Conservation (phyloP, 2,329 filamentous ascomycete species). For the Claviceps maximensis region DNA sequence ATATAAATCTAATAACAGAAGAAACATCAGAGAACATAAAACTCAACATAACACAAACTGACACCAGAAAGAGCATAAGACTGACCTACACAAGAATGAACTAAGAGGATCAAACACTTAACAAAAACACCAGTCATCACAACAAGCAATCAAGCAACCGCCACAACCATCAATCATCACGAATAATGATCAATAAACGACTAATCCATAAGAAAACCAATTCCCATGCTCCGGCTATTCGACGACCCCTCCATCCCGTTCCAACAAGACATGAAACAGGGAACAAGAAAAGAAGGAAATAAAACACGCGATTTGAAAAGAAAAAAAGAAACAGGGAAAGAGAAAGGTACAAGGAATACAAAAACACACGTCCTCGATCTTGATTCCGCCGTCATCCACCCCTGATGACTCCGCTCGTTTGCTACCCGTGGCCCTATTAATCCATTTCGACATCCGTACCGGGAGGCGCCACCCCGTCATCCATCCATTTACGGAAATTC, state of each 20-base stretch:
- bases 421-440: too few species aligned
- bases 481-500: conserved; percentile 41
- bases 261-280: background rate
- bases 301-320: too few species aligned
- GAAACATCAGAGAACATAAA: too few species aligned
- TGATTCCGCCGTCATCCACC: background rate
- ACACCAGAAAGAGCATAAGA: too few species aligned
- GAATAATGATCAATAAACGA: too few species aligned
- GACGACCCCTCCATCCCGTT: background rate
- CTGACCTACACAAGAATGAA: too few species aligned
- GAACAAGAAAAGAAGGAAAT: background rate
- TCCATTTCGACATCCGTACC: conserved; percentile 4
- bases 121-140: too few species aligned
- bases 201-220: conserved; percentile 3
- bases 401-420: too few species aligned
- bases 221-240: conserved; percentile 4
- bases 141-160: background rate
- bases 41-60: too few species aligned
- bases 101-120: too few species aligned
- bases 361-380: background rate
- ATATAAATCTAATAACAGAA: too few species aligned
- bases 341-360: background rate
- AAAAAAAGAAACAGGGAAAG: background rate
- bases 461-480: conserved; percentile 30
- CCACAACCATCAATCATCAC: too few species aligned